phyloP scores from a whole-genome alignment of 257 asterid genomes.

The Capsicum rhomboideum region DNA sequence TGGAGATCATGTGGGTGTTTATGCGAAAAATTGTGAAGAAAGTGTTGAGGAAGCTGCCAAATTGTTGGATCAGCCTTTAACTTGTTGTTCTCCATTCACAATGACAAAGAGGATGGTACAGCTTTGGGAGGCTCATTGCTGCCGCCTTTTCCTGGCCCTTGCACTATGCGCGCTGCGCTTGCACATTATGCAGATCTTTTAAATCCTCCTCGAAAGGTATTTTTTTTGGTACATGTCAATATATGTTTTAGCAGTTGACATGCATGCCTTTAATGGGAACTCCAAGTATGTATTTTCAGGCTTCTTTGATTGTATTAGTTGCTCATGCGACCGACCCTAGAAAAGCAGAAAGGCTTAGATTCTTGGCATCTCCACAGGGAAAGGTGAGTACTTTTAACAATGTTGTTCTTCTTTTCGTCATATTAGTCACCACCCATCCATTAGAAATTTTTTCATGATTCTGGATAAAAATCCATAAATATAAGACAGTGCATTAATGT shows the following conservation, averaged over 20 bases:
- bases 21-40: conserved; percentile 48
- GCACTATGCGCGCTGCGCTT: conserved; percentile 51
- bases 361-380: conserved; percentile 68
- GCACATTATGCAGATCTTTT: conserved; percentile 57
- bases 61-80: conserved; percentile 35
- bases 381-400: conserved; percentile 29
- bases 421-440: too few relatives aligned
- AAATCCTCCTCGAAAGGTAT: conserved; percentile 58
- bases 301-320: conserved; percentile 64
- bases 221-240: neutral
- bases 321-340: conserved; percentile 53
- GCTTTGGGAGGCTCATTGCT: conserved; percentile 46
- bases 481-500: neutral
- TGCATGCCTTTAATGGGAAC: neutral
- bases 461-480: neutral
- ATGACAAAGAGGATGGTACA: conserved; percentile 57
- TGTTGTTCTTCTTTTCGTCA: neutral
- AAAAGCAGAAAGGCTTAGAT: conserved; percentile 54
- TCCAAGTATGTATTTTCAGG: conserved; percentile 20
- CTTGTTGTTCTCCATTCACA: conserved; percentile 40
- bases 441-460: neutral
- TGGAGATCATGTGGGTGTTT: conserved; percentile 74
- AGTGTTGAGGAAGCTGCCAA: conserved; percentile 53
- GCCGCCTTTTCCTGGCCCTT: conserved; percentile 72
- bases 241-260: neutral